Base-by-base conservation (phyloP, 352 stramenopile genomes). In the Pythium apleroticum region DNA sequence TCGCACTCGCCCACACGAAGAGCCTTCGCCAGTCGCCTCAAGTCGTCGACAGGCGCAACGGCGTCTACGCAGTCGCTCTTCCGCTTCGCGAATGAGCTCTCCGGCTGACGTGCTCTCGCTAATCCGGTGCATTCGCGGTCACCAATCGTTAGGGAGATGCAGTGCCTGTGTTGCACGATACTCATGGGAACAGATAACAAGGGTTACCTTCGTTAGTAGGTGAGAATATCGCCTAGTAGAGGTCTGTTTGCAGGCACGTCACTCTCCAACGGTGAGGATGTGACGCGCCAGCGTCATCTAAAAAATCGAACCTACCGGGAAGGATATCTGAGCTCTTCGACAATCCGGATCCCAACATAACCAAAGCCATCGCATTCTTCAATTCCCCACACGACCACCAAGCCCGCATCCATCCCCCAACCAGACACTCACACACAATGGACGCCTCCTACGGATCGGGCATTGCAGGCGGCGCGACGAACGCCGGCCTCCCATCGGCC, bases 401-500 rank as follows among this genome's bases (percentile, higher is more conserved):
- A 25, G 27, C 9, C 28, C 22, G 27, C 37, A n/a, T 43, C 30
- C 24, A 33, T 22, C n/a, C 27, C 10, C 1, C 9, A 35, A 45
- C 37, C 37, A 3, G 12, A 52, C 37, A 31, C 20, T 3, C 33
- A 59, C 19, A 9, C 24, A 35, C n/a, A 10, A 86, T 84, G 80
- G 77, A 88, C 49, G 64, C 69, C 19, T 71, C 74, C 60, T 67
- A 84, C 39, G 39, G 71, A 48, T 66, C 56, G 5, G 66, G 65
- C 31, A 69, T 73, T 58, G 72, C 65, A n/a, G 55, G 72, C 31
- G 75, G 75, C 25, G 71, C 77, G 25, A 86, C 73, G n/a, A 80
- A 90, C 74, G 81, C 84, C 7, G 82, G 86, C 14, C 75, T 92
- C 35, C 81, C 86, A 1, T 90, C 79, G 4, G 84, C 81, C 12